Conservation (phyloP, 1,284 basidiomycete genomes). For the Abortiporus biennis region DNA sequence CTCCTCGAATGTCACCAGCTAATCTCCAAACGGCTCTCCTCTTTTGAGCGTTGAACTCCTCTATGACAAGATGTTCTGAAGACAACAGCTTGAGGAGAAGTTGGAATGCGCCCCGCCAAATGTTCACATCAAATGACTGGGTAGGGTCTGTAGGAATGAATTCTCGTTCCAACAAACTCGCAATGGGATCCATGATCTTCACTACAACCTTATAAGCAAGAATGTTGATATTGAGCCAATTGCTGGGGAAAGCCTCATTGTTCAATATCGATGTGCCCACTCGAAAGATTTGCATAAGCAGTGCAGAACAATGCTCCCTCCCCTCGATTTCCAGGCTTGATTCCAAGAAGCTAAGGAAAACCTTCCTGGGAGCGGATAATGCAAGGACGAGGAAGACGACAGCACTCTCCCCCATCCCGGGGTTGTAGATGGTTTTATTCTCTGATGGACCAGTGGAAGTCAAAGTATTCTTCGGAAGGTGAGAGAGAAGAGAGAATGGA, state of each 20-base stretch:
- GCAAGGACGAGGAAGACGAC: slow-evolving; percentile 83
- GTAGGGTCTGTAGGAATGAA: slow-evolving; percentile 75
- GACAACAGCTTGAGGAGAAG: slow-evolving; percentile 84
- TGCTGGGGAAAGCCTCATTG: slow-evolving; percentile 85
- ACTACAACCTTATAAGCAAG: slow-evolving; percentile 85
- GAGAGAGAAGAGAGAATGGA: slow-evolving; percentile 81
- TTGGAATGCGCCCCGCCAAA: slow-evolving; percentile 83
- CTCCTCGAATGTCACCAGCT: slow-evolving; percentile 90
- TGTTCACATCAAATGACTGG: slow-evolving; percentile 64
- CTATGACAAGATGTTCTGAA: slow-evolving; percentile 88
- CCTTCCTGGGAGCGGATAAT: slow-evolving; percentile 72
- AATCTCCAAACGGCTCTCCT: slow-evolving; percentile 94
- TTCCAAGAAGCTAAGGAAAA: slow-evolving; percentile 78
- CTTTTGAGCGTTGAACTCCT: slow-evolving; percentile 94
- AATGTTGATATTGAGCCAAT: slow-evolving; percentile 92
- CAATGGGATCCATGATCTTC: slow-evolving; percentile 83
- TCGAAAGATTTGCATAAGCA: slow-evolving; percentile 78
- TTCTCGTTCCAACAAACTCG: slow-evolving; percentile 70
- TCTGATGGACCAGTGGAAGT: slow-evolving; percentile 41
- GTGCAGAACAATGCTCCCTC: slow-evolving; percentile 63
- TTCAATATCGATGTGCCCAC: slow-evolving; percentile 80
- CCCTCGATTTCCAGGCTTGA: slow-evolving; percentile 84
- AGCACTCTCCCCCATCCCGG: slow-evolving; percentile 81
- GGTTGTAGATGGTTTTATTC: slow-evolving; percentile 56
- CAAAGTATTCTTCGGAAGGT: slow-evolving; percentile 48